Percentiles rank a stretch among this genome's conserved stretches.
Conservation (phyloP, 2,329 filamentous ascomycete species). For the Colletotrichum caudatum region DNA sequence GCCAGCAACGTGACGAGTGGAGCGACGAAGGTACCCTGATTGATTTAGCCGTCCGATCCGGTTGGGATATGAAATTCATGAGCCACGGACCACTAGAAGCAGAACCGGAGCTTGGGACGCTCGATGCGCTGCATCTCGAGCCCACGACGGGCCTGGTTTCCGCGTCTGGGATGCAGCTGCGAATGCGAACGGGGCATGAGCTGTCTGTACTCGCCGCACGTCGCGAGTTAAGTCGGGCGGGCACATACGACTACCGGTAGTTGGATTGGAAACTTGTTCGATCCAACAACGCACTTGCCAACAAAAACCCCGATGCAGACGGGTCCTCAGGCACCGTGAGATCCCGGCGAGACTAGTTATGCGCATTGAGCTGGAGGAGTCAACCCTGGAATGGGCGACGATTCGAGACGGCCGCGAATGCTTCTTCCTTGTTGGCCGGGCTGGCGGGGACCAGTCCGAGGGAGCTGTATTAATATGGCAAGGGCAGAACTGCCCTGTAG, state of each 20-base stretch:
- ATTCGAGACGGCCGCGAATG: constrained; percentile 40
- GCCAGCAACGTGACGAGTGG: constrained; percentile 21
- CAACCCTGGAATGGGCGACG: constrained; percentile 36
- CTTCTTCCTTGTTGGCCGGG: constrained; percentile 35
- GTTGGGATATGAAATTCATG: constrained; percentile 14
- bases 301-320: constrained; percentile 22
- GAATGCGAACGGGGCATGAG: constrained; percentile 25
- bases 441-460: constrained; percentile 31
- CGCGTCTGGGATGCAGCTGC: constrained; percentile 37
- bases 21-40: constrained; percentile 24
- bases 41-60: constrained; percentile 28
- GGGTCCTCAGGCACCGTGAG: constrained; percentile 21
- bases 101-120: constrained; percentile 37
- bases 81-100: not conserved
- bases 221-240: constrained; percentile 28
- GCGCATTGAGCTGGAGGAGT: constrained; percentile 33
- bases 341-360: constrained; percentile 34
- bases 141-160: constrained; percentile 3
- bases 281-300: constrained; percentile 12
- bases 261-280: constrained; percentile 14
- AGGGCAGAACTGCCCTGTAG: constrained; percentile 1
- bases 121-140: constrained; percentile 24
- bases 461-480: constrained; percentile 6
- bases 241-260: not conserved
- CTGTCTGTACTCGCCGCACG: constrained; percentile 12